phyloP scores from a whole-genome alignment of 768 basidiomycete species.

The Agaricus sinodeliciosus region DNA sequence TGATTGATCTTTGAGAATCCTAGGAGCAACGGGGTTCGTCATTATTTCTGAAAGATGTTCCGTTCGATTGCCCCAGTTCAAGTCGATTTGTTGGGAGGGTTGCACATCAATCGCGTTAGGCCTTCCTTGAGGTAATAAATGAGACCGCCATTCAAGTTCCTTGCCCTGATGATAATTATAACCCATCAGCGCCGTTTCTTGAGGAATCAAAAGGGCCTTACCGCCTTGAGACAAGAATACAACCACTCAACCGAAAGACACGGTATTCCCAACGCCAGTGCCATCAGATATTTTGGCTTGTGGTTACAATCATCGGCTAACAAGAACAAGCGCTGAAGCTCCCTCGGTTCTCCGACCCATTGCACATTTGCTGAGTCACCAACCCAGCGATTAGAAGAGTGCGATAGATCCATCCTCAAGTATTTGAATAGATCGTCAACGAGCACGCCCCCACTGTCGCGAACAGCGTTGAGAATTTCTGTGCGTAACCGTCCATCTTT shows the following conservation, averaged over 20 bases:
- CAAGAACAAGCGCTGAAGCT: conserved; percentile 55
- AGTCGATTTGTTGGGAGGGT: conserved; percentile 40
- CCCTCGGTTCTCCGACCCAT: conserved; percentile 29
- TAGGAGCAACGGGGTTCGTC: conserved; percentile 47
- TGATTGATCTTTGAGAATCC: conserved; percentile 45
- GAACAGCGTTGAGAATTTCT: conserved; percentile 34
- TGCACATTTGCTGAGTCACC: conserved; percentile 41
- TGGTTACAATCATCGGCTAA: conserved; percentile 58
- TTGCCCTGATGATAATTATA: conserved; percentile 21
- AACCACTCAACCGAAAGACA: conserved; percentile 63
- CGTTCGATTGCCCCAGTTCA: conserved; percentile 39
- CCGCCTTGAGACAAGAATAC: conserved; percentile 26
- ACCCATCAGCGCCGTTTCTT: background rate
- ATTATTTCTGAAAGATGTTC: conserved; percentile 57
- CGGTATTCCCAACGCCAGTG: conserved; percentile 83
- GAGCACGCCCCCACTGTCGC: conserved; percentile 45
- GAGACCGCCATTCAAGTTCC: conserved; percentile 53
- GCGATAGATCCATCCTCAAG: conserved; percentile 41
- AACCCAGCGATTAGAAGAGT: conserved; percentile 44
- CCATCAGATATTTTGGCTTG: conserved; percentile 76
- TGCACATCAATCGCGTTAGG: conserved; percentile 26
- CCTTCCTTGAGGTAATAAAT: conserved; percentile 57
- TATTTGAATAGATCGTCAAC: conserved; percentile 58
- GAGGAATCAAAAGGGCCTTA: conserved; percentile 15
- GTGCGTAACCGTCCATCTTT: conserved; percentile 26